Evolutionary conservation across 2,329 filamentous ascomycete species (phyloP), one percentile per base, ranked within the genome.

Genomic region (Aspergillus sp.): DNA sequence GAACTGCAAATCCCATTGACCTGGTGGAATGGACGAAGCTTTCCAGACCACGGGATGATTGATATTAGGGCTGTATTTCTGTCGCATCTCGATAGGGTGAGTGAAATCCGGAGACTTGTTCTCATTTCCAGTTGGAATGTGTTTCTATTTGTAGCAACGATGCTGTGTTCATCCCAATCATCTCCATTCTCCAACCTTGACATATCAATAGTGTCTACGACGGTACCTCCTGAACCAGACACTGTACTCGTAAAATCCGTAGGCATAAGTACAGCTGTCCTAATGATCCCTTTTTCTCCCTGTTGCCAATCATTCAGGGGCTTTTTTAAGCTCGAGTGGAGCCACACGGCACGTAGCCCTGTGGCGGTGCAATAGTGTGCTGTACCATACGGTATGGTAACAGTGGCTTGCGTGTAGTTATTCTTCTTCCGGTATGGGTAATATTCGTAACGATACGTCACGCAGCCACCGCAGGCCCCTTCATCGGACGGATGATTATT

Each of bases 241-340:
- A 11, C 21, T 42, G 17, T 32, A 32, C 29, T 36, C 32, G 32
- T 36, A 36, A 38, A 5, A 38, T 36, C 9, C 14, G 11, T 16
- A 38, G 34, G 14, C 34, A 38, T 38, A n/a, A 38, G 34, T 38
- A 38, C 34, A 38, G 11, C 25, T 29, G 25, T 29, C 25, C 25
- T 29, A 29, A 11, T 29, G 25, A 29, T 29, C 25, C 25, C 25
- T 29, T 29, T 29, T 29, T 29, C 25, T 29, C 25, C 25, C 40
- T 21, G 11, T 42, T 46, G 44, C 14, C 44, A 34, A 48, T 48
- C 46, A 48, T 56, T 61, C 58, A 61, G 58, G 60, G 60, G 60
- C 32, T 52, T 49, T 49, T 50, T 56, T 52, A 59, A 62, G 58
- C 58, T 61, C 40, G 23, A 41, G 55, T 62, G 60, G 60, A 62